phyloP scores from a whole-genome alignment of 1,284 basidiomycete species.

The Cystobasidium slooffiae region DNA sequence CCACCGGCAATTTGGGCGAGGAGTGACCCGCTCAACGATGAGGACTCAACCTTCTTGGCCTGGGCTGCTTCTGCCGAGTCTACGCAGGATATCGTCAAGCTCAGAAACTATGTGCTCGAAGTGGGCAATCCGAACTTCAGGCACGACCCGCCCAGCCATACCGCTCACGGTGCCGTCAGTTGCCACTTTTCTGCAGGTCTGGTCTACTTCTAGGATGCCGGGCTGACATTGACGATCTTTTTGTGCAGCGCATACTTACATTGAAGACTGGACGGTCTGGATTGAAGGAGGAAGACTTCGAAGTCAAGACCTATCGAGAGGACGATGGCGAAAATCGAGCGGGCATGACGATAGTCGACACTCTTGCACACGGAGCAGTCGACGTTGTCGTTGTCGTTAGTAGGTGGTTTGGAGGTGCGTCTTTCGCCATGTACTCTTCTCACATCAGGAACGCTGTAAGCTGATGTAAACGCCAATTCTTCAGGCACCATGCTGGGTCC shows the following conservation, averaged over 20 bases:
- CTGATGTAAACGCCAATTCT: background rate
- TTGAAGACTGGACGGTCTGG: conserved; percentile 29
- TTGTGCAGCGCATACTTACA: conserved; percentile 25
- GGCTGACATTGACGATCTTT: background rate
- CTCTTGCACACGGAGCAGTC: conserved; percentile 17
- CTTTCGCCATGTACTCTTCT: background rate
- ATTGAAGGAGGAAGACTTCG: conserved; percentile 36
- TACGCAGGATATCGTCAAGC: conserved; percentile 23
- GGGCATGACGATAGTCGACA: conserved; percentile 39
- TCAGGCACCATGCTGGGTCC: conserved; percentile 29
- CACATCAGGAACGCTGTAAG: background rate
- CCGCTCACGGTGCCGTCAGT: conserved; percentile 32
- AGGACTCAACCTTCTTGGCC: conserved; percentile 36
- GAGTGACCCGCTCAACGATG: conserved; percentile 25
- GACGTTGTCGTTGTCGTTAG: conserved; percentile 25
- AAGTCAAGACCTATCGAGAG: conserved; percentile 19
- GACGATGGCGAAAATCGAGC: conserved; percentile 35
- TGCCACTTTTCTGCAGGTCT: background rate
- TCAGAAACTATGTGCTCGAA: conserved; percentile 35
- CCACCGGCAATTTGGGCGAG: conserved; percentile 5
- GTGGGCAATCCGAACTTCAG: conserved; percentile 18
- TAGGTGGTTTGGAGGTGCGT: conserved; percentile 41
- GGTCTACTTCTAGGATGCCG: background rate
- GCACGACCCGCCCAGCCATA: conserved; percentile 30
- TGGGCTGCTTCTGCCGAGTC: conserved; percentile 28